Evolutionary conservation across 345 rosid genomes (phyloP).

Genomic region (Eucalyptus sp.): DNA sequence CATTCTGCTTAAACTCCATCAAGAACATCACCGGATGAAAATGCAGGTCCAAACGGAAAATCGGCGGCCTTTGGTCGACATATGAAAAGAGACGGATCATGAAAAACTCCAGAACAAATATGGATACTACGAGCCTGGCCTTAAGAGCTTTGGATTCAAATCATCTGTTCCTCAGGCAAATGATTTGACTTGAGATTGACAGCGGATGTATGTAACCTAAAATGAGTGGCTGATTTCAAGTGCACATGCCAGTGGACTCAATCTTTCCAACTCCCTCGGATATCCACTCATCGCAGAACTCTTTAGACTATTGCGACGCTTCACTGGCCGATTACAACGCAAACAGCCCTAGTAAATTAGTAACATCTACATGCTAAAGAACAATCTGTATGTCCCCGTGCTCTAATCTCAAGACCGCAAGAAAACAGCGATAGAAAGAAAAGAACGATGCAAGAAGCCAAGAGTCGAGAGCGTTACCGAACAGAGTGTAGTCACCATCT

Average conservation of each 20-base stretch:
- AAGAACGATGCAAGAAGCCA: background rate
- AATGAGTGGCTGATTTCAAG: background rate
- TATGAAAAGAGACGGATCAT: background rate
- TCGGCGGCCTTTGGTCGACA: background rate
- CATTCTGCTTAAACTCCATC: background rate
- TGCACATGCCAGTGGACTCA: background rate
- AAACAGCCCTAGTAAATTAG: background rate
- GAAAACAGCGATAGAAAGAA: background rate
- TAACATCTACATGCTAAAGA: background rate
- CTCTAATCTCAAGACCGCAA: background rate
- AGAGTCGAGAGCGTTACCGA: conserved; percentile 16
- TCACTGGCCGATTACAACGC: background rate
- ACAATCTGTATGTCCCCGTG: background rate
- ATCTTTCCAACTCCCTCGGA: background rate
- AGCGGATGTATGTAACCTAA: background rate
- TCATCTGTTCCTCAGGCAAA: background rate
- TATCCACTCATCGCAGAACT: background rate
- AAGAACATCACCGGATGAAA: background rate
- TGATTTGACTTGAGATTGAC: background rate
- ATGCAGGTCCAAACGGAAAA: background rate
- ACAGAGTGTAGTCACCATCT: conserved; percentile 59
- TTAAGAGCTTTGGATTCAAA: background rate
- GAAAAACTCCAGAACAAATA: background rate
- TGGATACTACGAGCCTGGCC: background rate
- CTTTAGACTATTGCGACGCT: background rate